A percentile compares a stretch with the other conserved stretches of the same genome.
Evolutionary conservation across 2,329 filamentous ascomycete genomes (phyloP).

Genomic region (Fusarium neocosmosporiellum): DNA sequence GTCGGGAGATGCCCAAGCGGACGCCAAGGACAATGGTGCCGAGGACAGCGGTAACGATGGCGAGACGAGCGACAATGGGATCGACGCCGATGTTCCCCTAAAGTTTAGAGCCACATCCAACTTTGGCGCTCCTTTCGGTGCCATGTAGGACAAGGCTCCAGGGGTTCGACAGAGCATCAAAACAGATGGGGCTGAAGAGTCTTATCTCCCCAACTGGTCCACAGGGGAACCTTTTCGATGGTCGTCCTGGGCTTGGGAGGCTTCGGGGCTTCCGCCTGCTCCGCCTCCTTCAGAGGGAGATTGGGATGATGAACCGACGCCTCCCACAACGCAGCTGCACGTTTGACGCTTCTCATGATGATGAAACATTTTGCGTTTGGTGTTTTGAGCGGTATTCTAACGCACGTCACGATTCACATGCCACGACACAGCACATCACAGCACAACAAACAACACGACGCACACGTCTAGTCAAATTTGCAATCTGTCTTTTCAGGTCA

Average conservation of each 20-base stretch:
- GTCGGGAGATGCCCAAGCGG: conserved; percentile 33
- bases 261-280: neutral
- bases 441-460: neutral
- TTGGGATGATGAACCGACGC: neutral
- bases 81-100: conserved; percentile 58
- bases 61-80: conserved; percentile 40
- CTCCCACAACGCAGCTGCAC: neutral
- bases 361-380: conserved; percentile 27
- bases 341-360: conserved; percentile 12
- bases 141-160: conserved; percentile 36
- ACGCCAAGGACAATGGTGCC: conserved; percentile 40
- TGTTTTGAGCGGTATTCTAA: conserved; percentile 5
- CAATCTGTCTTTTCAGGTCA: conserved; percentile 25
- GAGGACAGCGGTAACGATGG: conserved; percentile 41
- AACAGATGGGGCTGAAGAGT: neutral
- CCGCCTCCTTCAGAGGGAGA: conserved; percentile 12
- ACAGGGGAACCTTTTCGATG: neutral
- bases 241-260: conserved; percentile 4
- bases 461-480: conserved; percentile 29
- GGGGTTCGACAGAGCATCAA: neutral
- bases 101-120: conserved; percentile 59
- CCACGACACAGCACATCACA: neutral
- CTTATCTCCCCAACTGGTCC: conserved; percentile 8
- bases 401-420: conserved; percentile 22
- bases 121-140: conserved; percentile 60